phyloP scores from a whole-genome alignment of 2,329 filamentous ascomycete species.

The Phialophora chinensis region DNA sequence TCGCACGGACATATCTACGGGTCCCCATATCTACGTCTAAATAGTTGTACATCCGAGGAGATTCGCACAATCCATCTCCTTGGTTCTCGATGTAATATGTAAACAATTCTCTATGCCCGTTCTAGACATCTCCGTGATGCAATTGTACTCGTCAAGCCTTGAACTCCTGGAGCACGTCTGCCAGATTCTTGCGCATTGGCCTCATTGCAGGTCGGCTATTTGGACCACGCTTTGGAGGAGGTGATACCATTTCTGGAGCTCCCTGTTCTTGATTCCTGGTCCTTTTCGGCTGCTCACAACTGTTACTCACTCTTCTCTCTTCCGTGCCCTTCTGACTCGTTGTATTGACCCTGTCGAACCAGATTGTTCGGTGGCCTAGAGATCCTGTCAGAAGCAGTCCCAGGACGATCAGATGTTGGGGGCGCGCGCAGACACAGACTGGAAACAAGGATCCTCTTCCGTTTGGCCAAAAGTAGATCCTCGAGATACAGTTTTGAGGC shows the following conservation, averaged over 20 bases:
- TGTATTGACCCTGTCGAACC: slow-evolving; percentile 36
- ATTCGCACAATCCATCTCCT: neutral
- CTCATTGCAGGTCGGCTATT: slow-evolving; percentile 16
- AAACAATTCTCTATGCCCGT: neutral
- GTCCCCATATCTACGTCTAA: no score
- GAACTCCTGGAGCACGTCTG: slow-evolving; percentile 29
- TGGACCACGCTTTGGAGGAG: slow-evolving; percentile 29
- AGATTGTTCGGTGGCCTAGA: slow-evolving; percentile 35
- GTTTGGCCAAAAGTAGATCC: neutral
- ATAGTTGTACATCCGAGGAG: neutral
- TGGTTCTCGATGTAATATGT: neutral
- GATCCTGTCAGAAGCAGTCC: neutral
- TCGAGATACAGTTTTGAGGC: neutral
- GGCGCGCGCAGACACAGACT: neutral
- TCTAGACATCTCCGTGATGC: neutral
- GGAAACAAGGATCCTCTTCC: neutral
- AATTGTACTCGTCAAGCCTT: neutral
- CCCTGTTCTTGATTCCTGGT: slow-evolving; percentile 24
- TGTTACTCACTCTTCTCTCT: neutral
- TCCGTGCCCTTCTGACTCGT: slow-evolving; percentile 6
- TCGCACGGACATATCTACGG: neutral
- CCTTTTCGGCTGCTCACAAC: slow-evolving; percentile 28
- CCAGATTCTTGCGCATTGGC: slow-evolving; percentile 17
- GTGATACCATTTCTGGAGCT: slow-evolving; percentile 22
- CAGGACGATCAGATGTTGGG: neutral